A percentile compares a stretch with the other conserved stretches of the same genome.
phyloP scores from a whole-genome alignment of 139 green algal genomes.

The Picochlorum costavermella region DNA sequence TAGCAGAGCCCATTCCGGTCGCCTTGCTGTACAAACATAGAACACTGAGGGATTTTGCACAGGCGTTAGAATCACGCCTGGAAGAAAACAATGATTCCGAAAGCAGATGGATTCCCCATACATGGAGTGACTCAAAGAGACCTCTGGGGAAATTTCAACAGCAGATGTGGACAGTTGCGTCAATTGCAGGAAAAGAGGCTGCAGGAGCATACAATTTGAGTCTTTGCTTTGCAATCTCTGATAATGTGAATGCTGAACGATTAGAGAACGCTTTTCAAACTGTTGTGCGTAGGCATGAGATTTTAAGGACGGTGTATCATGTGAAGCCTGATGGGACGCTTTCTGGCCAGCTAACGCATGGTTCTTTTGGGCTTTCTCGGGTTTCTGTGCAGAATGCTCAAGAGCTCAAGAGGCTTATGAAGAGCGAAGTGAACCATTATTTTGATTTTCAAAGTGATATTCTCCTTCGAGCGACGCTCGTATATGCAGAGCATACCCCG shows the following conservation, averaged over 20 bases:
- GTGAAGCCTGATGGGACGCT: no score
- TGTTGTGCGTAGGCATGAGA: no score
- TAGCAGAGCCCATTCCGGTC: background rate
- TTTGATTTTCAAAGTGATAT: background rate
- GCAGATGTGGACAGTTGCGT: conserved; percentile 10
- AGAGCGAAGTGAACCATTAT: background rate
- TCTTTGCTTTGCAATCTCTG: background rate
- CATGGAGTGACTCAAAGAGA: background rate
- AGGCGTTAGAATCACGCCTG: background rate
- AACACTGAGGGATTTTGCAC: background rate
- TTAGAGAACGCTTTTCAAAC: no score
- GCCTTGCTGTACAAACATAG: conserved; percentile 1
- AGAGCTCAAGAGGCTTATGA: background rate
- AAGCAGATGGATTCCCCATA: background rate
- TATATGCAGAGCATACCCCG: background rate
- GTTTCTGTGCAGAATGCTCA: no score
- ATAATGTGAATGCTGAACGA: background rate
- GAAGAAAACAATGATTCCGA: background rate
- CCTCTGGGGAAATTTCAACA: conserved; percentile 7
- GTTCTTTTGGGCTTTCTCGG: no score
- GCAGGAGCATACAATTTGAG: conserved; percentile 6
- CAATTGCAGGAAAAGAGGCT: conserved; percentile 1
- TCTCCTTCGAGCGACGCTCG: background rate
- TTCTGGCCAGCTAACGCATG: no score
- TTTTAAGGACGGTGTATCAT: no score